Percentiles rank a stretch among this genome's conserved stretches.
Conservation (phyloP, 139 green algal genomes). For the Chlamydomonas schloesseri region DNA sequence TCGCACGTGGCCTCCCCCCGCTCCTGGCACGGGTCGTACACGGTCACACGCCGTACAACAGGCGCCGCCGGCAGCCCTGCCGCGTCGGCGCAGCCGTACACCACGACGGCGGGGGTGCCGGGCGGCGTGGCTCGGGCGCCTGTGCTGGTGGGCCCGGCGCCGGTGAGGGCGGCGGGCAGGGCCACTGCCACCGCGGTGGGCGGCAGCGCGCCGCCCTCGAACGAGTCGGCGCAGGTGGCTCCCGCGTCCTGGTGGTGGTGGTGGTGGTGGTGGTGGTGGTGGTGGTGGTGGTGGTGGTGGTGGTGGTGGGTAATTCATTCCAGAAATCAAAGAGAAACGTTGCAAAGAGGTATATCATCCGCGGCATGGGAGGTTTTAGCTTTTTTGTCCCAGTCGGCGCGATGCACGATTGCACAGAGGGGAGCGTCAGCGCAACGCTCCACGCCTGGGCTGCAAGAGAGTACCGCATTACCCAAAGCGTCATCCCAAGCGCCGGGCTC, state of each 20-base stretch:
- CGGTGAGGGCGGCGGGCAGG: slow-evolving; percentile 3
- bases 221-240: background rate
- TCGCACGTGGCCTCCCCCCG: background rate
- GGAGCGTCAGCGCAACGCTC: no score
- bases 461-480: no score
- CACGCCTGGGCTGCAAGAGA: no score
- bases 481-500: no score
- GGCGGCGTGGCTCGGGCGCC: background rate
- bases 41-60: background rate
- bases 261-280: no score
- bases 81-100: slow-evolving; percentile 39
- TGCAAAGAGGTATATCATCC: background rate
- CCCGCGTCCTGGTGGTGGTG: slow-evolving; percentile 1
- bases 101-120: background rate
- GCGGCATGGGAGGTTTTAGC: no score
- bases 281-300: background rate
- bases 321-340: background rate
- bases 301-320: no score
- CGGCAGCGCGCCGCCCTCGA: background rate
- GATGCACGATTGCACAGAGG: no score
- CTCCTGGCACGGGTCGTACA: slow-evolving; percentile 27
- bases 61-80: slow-evolving; percentile 5
- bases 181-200: background rate
- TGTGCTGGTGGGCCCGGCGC: no score
- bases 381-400: no score